Percentiles rank a stretch among this genome's conserved stretches.
These are phyloP conservation scores for Diaporthe helianthi DNA, from an alignment of 2,329 filamentous ascomycete genomes.

Conservation along the genomic window DNA sequence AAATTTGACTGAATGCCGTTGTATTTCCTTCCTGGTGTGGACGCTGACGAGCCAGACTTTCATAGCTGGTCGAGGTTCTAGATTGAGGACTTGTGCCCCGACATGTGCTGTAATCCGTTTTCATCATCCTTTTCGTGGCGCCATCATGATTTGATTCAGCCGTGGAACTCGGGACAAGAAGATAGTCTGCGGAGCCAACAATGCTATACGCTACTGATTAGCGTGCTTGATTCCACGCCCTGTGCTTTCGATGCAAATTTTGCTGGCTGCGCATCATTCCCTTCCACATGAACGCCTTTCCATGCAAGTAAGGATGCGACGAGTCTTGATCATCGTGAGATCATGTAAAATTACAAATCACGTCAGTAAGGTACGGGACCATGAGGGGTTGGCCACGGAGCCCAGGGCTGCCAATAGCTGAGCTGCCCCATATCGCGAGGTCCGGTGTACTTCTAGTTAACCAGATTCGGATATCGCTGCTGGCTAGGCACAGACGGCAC, in stretches of 20 bases:
- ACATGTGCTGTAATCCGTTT: background rate
- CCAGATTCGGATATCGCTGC: slow-evolving; percentile 31
- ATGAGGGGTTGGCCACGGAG: background rate
- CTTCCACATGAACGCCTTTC: slow-evolving; percentile 13
- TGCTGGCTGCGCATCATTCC: slow-evolving; percentile 1
- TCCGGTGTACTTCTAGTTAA: slow-evolving; percentile 20
- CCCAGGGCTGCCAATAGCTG: background rate
- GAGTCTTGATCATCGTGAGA: slow-evolving; percentile 3
- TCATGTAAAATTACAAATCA: slow-evolving; percentile 21
- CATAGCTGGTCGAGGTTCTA: slow-evolving; percentile 6
- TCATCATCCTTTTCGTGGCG: slow-evolving; percentile 5
- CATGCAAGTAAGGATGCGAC: background rate
- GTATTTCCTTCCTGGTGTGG: background rate
- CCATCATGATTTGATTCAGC: slow-evolving; percentile 6
- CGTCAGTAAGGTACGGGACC: background rate
- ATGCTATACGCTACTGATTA: slow-evolving; percentile 10
- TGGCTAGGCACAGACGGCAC: slow-evolving; percentile 22
- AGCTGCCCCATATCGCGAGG: slow-evolving; percentile 9
- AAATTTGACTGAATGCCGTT: background rate
- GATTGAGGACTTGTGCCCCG: background rate
- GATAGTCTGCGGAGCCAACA: slow-evolving; percentile 3
- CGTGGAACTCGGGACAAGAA: slow-evolving; percentile 1
- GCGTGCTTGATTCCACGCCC: background rate
- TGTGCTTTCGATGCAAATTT: slow-evolving; percentile 13
- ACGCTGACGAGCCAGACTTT: background rate